Percentiles rank a stretch among this genome's conserved stretches.
These are phyloP conservation scores for Lophium mytilinum DNA, from an alignment of 495 filamentous ascomycete species.

Conservation along the genomic window DNA sequence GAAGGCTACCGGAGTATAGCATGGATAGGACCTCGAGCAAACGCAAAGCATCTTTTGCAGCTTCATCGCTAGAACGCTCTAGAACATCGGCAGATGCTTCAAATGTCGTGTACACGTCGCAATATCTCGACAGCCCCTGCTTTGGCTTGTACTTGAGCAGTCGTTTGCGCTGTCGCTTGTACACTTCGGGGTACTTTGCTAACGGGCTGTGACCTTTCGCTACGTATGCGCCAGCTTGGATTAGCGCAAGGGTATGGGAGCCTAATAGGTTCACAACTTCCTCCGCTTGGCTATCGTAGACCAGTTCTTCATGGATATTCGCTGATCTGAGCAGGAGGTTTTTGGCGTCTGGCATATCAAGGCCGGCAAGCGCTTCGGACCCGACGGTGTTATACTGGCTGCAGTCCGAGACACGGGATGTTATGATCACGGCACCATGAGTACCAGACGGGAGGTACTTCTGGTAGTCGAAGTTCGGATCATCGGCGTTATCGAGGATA, in stretches of 20 bases:
- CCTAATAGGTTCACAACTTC: slow-evolving; percentile 7
- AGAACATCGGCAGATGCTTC: slow-evolving; percentile 15
- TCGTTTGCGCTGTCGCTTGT: slow-evolving; percentile 6
- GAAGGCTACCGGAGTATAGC: slow-evolving; percentile 2
- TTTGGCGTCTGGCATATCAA: neutral
- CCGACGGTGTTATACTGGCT: slow-evolving; percentile 8
- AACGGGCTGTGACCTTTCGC: slow-evolving; percentile 10
- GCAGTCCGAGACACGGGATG: slow-evolving; percentile 11
- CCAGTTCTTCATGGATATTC: neutral
- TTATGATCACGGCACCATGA: slow-evolving; percentile 12
- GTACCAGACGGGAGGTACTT: slow-evolving; percentile 16
- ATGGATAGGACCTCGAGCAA: slow-evolving; percentile 10
- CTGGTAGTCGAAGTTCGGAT: slow-evolving; percentile 16
- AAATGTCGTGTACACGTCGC: slow-evolving; percentile 19
- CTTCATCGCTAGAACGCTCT: neutral
- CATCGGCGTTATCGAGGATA: slow-evolving; percentile 20
- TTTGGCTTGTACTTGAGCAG: slow-evolving; percentile 10
- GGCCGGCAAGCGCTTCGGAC: neutral
- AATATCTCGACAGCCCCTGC: slow-evolving; percentile 18
- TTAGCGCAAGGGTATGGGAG: slow-evolving; percentile 19
- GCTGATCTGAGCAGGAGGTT: slow-evolving; percentile 8
- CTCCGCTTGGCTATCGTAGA: slow-evolving; percentile 1
- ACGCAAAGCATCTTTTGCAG: slow-evolving; percentile 6
- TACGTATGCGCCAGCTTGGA: slow-evolving; percentile 25
- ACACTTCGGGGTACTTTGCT: slow-evolving; percentile 12